Percentiles rank a stretch among this genome's conserved stretches.
Evolutionary conservation across 1,284 basidiomycete genomes (phyloP).

Genomic region (Ceratobasidium sp.): DNA sequence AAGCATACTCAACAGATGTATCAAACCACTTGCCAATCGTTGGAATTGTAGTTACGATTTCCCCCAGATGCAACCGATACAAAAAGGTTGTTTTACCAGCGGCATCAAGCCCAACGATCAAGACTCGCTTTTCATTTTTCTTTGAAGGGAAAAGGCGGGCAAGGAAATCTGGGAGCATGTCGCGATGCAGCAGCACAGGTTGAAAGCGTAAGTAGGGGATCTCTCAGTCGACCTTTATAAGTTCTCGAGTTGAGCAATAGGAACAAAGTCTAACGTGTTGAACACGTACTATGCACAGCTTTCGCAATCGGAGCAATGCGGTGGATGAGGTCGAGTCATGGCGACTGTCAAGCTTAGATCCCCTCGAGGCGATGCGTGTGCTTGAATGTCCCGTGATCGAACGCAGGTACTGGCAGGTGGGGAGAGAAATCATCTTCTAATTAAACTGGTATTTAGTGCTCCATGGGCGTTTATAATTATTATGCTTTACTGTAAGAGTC

Average conservation of each 20-base stretch:
- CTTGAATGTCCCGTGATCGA: too few relatives aligned
- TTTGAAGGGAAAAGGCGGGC: conserved; percentile 12
- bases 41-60: conserved; percentile 30
- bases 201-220: neutral
- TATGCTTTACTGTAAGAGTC: too few relatives aligned
- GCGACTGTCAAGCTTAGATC: neutral
- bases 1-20: neutral
- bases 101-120: conserved; percentile 15
- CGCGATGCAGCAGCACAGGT: neutral
- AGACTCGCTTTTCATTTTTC: neutral
- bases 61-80: conserved; percentile 9
- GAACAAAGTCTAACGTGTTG: too few relatives aligned
- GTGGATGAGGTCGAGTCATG: neutral
- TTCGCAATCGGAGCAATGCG: neutral
- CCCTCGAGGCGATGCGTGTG: too few relatives aligned
- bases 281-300: neutral
- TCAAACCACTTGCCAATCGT: conserved; percentile 10
- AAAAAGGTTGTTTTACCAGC: conserved; percentile 29
- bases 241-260: too few relatives aligned
- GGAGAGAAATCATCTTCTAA: too few relatives aligned
- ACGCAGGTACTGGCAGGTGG: too few relatives aligned
- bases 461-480: too few relatives aligned
- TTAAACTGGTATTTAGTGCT: too few relatives aligned
- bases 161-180: conserved; percentile 20
- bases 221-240: too few relatives aligned